Evolutionary conservation across 345 rosid genomes (phyloP), one percentile per base, ranked within the genome.

Genomic region (Streptanthus diversifolius): DNA sequence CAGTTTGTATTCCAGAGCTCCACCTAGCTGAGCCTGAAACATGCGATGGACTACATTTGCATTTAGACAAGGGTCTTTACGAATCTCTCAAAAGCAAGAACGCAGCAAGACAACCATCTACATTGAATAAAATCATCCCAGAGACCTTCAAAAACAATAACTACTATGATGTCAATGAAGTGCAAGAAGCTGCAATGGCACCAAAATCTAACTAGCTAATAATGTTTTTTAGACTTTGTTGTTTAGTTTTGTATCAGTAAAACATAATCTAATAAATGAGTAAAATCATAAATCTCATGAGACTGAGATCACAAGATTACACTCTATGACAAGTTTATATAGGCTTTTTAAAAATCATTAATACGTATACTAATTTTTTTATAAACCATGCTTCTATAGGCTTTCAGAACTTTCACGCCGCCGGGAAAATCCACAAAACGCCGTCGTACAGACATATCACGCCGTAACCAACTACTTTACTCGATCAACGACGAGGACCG

Each of bases 41-140:
- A 63, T 76, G 80, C 37, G 44, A 37, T 1, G 54, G 59, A 54
- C 51, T 69, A 8, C 71, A 76, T 56, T 19, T 76, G 45, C 71
- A 77, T 10, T n/a, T 77, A 48, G 80, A 70, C 76, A 77, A 70
- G 12, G 56, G 72, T 1, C 55, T 77, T 7, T 77, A 77, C 12
- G 62, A 64, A 7, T 70, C 76, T 12, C 56, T 76, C 5, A 9
- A 53, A 45, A 45, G 33, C 58, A 76, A 69, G 11, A 62, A 52
- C 2, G 53, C 44, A n/a, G 79, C 14, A 0, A 54, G 54, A 52
- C 18, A 61, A 18, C 8, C 48, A 43, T 68, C 64, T 1, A 52
- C 7, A 24, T 35, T 68, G 65, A 70, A 33, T 15, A 52, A 15
- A 49, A 68, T 12, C 41, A 68, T 60, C 11, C 67, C 67, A 49